Percentiles rank a stretch among this genome's conserved stretches.
Conservation (phyloP, 2,329 filamentous ascomycete species). For the Madurella fahalii region DNA sequence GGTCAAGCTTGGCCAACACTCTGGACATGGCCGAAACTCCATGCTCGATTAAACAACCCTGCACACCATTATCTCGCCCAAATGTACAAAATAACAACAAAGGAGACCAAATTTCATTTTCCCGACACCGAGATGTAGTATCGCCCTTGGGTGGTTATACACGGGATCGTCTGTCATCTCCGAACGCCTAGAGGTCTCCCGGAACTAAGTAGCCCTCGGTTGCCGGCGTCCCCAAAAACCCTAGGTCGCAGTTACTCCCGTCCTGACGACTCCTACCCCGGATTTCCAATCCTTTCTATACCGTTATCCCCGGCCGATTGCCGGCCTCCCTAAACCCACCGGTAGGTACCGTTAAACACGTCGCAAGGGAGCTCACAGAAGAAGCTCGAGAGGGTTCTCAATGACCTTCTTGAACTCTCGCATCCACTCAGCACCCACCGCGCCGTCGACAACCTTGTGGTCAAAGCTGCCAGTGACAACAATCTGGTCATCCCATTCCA, state of each 20-base stretch:
- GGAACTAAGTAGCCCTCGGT: neutral
- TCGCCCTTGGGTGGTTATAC: conserved; percentile 16
- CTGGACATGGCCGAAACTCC: conserved; percentile 20
- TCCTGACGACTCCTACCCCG: neutral
- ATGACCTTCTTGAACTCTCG: conserved; percentile 94
- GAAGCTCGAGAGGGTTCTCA: conserved; percentile 92
- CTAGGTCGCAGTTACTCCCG: neutral
- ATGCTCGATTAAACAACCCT: conserved; percentile 24
- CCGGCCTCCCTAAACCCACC: neutral
- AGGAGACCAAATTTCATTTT: conserved; percentile 18
- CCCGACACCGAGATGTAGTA: conserved; percentile 18
- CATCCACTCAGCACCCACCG: conserved; percentile 95
- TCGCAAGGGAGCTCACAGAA: conserved; percentile 59
- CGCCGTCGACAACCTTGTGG: conserved; percentile 97
- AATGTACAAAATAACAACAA: conserved; percentile 24
- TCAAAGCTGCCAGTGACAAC: conserved; percentile 93
- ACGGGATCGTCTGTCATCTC: conserved; percentile 3
- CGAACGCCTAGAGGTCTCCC: neutral
- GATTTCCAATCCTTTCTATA: neutral
- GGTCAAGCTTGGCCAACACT: no score
- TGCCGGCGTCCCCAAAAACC: neutral
- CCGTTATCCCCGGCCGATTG: neutral
- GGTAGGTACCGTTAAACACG: neutral
- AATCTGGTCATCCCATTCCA: conserved; percentile 98
- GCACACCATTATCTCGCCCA: conserved; percentile 20